A percentile compares a stretch with the other conserved stretches of the same genome.
phyloP scores from a whole-genome alignment of 2,329 filamentous ascomycete species.

The Tolypocladium sp. region DNA sequence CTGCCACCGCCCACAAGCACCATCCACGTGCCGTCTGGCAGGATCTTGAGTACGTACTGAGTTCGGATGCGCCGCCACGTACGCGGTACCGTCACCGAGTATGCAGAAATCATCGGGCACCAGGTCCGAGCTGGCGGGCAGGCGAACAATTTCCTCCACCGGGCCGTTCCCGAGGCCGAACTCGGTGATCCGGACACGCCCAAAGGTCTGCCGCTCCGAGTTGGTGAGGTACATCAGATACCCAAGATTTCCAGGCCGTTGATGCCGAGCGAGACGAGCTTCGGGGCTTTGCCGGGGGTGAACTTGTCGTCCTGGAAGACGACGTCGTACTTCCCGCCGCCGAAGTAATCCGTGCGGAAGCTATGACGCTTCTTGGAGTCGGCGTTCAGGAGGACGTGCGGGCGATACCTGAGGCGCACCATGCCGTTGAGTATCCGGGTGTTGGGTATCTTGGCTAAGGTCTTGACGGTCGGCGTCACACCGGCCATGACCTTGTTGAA shows the following conservation, averaged over 20 bases:
- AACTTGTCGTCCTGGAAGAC: constrained; percentile 4
- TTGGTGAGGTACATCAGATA: constrained; percentile 11
- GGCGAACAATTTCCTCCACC: constrained; percentile 4
- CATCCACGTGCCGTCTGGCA: neutral
- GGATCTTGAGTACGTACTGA: constrained; percentile 1
- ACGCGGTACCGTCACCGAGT: constrained; percentile 6
- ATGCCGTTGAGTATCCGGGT: constrained; percentile 12
- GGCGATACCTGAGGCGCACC: constrained; percentile 5
- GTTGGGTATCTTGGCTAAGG: constrained; percentile 5
- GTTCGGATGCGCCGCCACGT: constrained; percentile 2
- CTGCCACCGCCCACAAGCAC: constrained; percentile 1
- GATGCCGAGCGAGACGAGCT: no score
- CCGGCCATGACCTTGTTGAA: neutral
- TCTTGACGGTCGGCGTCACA: neutral
- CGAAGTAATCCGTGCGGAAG: constrained; percentile 6
- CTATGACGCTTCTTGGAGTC: constrained; percentile 10
- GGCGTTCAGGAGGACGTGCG: constrained; percentile 10
- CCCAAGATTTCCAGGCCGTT: no score
- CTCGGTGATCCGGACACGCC: constrained; percentile 4
- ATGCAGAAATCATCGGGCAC: constrained; percentile 9
- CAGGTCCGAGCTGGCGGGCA: neutral
- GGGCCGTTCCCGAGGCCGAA: neutral
- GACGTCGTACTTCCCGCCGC: constrained; percentile 5
- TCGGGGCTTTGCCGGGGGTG: neutral
- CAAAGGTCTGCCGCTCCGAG: constrained; percentile 6